Conservation (phyloP, 176 grass and related monocot species). For the Dendrocalamus sinicus region DNA sequence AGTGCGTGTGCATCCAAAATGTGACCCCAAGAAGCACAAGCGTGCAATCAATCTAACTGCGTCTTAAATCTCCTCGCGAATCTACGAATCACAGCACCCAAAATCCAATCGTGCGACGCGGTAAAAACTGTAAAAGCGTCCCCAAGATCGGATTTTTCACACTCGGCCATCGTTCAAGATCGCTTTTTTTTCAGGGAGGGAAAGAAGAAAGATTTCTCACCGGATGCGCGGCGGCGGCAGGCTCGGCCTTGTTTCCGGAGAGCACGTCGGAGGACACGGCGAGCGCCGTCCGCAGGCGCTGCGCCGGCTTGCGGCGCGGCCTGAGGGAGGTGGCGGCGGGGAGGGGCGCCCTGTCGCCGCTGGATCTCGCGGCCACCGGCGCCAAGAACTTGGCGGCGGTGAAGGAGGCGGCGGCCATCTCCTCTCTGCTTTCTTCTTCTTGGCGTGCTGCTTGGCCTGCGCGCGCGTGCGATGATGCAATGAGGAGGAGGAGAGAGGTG, state of each 20-base stretch:
- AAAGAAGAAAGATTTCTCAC: constrained; percentile 14
- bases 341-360: constrained; percentile 31
- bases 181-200: neutral
- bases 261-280: constrained; percentile 78
- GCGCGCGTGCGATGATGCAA: neutral
- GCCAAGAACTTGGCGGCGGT: constrained; percentile 74
- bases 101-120: constrained; percentile 23
- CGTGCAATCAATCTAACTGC: neutral
- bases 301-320: constrained; percentile 1
- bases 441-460: too few relatives aligned
- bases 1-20: neutral
- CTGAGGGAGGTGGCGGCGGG: neutral
- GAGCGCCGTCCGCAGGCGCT: constrained; percentile 43
- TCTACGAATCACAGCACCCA: neutral
- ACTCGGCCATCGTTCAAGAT: neutral
- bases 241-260: constrained; percentile 46
- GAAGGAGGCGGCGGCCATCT: constrained; percentile 66
- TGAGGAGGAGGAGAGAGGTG: neutral
- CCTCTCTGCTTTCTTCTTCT: neutral
- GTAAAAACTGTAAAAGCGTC: neutral
- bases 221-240: constrained; percentile 37
- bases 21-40: neutral
- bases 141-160: constrained; percentile 39
- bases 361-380: constrained; percentile 69
- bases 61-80: neutral